Conservation (phyloP, 257 asterid genomes). For the Solanum habrochaites region DNA sequence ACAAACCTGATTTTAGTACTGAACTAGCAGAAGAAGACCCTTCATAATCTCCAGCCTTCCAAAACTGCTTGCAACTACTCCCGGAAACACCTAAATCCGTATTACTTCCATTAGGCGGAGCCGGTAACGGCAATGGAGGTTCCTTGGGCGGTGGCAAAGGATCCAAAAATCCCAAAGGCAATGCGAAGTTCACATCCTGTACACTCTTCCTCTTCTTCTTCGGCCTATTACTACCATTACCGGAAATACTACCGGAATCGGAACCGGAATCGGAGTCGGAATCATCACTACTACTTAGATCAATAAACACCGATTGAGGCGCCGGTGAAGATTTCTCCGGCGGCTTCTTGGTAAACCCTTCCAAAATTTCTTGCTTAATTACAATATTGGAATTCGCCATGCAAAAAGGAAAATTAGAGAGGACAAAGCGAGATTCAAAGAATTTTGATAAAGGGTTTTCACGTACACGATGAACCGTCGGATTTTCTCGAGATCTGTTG, state of each 20-base stretch:
- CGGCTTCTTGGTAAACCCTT: background rate
- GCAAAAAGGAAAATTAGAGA: background rate
- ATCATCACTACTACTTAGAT: slow-evolving; percentile 13
- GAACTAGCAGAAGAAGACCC: slow-evolving; percentile 28
- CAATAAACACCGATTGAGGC: slow-evolving; percentile 1
- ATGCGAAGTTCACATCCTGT: slow-evolving; percentile 11
- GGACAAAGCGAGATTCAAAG: background rate
- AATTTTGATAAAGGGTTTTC: background rate
- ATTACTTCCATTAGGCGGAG: background rate
- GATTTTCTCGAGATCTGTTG: background rate
- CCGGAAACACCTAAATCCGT: background rate
- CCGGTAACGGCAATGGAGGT: slow-evolving; percentile 17
- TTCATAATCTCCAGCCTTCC: slow-evolving; percentile 97
- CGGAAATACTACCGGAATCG: slow-evolving; percentile 1
- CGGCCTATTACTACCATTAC: background rate
- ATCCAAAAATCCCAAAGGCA: slow-evolving; percentile 76
- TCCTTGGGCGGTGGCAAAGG: slow-evolving; percentile 38
- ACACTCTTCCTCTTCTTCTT: slow-evolving; percentile 39
- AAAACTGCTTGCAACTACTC: slow-evolving; percentile 54
- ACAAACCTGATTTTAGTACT: slow-evolving; percentile 34
- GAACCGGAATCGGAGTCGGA: slow-evolving; percentile 20
- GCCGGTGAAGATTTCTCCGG: background rate
- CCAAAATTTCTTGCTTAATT: background rate
- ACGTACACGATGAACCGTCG: background rate
- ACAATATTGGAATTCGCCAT: background rate